Base-by-base conservation (phyloP, 2,329 filamentous ascomycete species). In the Fusarium nisikadoi region DNA sequence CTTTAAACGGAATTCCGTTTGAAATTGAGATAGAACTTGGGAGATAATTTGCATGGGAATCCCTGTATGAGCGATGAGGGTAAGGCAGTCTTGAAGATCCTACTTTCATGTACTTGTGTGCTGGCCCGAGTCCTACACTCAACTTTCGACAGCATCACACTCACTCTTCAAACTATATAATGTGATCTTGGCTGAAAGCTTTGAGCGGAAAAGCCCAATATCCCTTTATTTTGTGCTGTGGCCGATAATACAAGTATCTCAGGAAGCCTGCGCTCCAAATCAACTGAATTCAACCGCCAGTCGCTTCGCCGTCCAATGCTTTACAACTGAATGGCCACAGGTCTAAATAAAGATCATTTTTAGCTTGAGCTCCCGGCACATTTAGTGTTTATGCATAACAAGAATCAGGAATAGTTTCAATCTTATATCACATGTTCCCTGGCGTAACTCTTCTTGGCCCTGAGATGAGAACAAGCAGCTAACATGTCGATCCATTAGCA, bases 261-360 rank as follows among this genome's bases (percentile, higher is more conserved):
- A 27, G 23, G 23, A 27, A 38, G 3, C n/a, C 6, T 20, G 8
- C 13, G 5, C 0, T n/a, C 13, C 19, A n/a, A 3, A 14, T 25
- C n/a, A 33, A 19, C 13, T 29, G 2, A 3, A 17, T 17, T 38
- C 23, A 19, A 14, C 11, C 7, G 7, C 12, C 7, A 5, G 9
- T 8, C 10, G 27, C 17, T 23, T 11, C 25, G 11, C 16, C 14
- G 1, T 12, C n/a, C 13, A 20, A 27, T 31, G 1, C 6, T 39
- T 25, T 1, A 12, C 9, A 10, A 17, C 8, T 8, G 2, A 6
- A 8, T 12, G 0, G 4, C 2, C 1, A 19, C 2, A 10, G 4
- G 8, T 13, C 39, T 45, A 58, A 13, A 25, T 23, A 7, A 25
- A 25, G 11, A 20, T 19, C 8, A 3, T 9, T 2, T 38, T 1